Conservation (phyloP, 768 basidiomycete genomes). For the Kwoniella botswanensis region DNA sequence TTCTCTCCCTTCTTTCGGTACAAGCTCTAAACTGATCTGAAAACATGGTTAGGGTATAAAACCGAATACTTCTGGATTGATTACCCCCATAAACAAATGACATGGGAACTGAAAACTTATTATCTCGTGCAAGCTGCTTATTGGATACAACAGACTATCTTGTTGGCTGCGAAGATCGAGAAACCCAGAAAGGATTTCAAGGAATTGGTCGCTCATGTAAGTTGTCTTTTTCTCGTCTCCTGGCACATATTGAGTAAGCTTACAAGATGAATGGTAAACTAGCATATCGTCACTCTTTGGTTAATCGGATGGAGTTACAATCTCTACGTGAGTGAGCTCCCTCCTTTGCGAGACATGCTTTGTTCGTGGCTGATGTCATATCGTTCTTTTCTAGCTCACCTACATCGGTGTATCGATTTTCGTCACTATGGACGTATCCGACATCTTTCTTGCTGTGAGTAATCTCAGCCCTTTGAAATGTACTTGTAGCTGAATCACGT, state of each 20-base stretch:
- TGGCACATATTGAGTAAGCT: background rate
- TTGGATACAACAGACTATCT: constrained; percentile 89
- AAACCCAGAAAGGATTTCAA: constrained; percentile 90
- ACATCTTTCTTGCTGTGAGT: constrained; percentile 80
- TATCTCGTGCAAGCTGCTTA: constrained; percentile 92
- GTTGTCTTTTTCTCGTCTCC: constrained; percentile 8
- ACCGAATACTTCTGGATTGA: constrained; percentile 86
- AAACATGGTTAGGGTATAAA: constrained; percentile 54
- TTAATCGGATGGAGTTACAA: constrained; percentile 74
- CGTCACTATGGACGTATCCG: constrained; percentile 96
- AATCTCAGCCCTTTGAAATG: too few species aligned
- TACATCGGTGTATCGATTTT: constrained; percentile 88
- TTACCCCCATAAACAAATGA: constrained; percentile 90
- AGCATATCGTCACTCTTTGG: constrained; percentile 92
- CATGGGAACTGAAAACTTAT: constrained; percentile 80
- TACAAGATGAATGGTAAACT: background rate
- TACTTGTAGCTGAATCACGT: too few species aligned
- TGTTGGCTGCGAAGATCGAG: constrained; percentile 82
- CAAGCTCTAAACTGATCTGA: background rate
- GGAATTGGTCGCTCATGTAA: constrained; percentile 78
- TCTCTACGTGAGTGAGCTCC: constrained; percentile 13
- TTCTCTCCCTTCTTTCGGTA: background rate
- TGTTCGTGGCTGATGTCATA: constrained; percentile 16
- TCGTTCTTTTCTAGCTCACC: constrained; percentile 62
- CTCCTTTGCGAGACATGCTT: constrained; percentile 57